Conservation (phyloP, 306 rosid genomes). For the Parietaria judaica region DNA sequence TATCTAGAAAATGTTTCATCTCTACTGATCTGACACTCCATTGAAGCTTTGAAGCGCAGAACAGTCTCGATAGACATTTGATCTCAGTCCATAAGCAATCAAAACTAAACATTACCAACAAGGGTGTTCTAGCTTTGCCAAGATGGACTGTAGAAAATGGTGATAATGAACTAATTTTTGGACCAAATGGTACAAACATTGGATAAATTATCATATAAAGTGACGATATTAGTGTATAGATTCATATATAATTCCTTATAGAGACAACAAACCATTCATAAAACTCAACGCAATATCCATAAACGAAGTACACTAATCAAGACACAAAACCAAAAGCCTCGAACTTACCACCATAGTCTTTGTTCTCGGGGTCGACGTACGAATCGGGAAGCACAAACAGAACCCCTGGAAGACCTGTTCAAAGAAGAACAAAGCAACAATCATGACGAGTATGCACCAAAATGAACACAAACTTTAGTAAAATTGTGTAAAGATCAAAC, state of each 20-base stretch:
- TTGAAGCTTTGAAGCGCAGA: conserved; percentile 24
- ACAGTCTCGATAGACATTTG: conserved; percentile 41
- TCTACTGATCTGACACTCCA: conserved; percentile 39
- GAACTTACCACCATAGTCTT: conserved; percentile 83
- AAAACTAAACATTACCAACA: conserved; percentile 17
- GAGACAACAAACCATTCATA: too few relatives aligned
- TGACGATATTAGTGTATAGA: too few relatives aligned
- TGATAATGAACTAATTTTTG: neutral
- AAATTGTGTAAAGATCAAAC: neutral
- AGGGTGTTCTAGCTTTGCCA: conserved; percentile 30
- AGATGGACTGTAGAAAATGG: conserved; percentile 22
- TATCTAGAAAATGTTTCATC: too few relatives aligned
- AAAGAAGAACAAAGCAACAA: neutral
- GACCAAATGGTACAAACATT: too few relatives aligned
- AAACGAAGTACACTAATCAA: neutral
- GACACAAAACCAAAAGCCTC: neutral
- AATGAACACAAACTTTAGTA: neutral
- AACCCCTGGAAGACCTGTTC: conserved; percentile 70
- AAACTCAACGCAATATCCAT: neutral
- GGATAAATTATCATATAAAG: too few relatives aligned
- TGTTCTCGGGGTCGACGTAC: conserved; percentile 77
- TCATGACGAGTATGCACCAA: too few relatives aligned
- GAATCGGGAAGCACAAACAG: conserved; percentile 88
- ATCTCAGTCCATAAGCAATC: conserved; percentile 31
- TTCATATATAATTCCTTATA: too few relatives aligned